phyloP scores from a whole-genome alignment of 257 asterid species.

The Cordia subcordata region DNA sequence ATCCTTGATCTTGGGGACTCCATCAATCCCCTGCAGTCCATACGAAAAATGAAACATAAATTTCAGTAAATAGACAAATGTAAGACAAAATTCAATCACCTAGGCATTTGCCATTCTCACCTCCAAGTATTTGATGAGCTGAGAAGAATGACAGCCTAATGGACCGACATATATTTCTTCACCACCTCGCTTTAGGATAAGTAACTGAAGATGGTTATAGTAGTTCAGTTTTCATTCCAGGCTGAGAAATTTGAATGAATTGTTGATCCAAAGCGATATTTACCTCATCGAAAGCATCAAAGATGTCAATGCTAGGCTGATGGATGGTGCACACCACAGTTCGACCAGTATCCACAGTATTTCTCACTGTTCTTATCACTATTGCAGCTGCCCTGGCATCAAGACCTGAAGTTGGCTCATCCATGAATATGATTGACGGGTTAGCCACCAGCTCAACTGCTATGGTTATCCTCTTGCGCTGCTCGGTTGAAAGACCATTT shows the following conservation, averaged over 20 bases:
- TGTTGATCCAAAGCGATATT: not conserved
- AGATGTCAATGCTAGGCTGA: conserved; percentile 86
- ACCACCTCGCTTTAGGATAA: conserved; percentile 85
- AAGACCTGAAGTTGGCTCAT: conserved; percentile 88
- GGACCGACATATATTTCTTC: conserved; percentile 90
- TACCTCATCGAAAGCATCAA: conserved; percentile 89
- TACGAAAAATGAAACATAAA: no score
- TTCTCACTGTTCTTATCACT: conserved; percentile 92
- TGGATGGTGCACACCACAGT: conserved; percentile 92
- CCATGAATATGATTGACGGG: conserved; percentile 91
- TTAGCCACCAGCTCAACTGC: conserved; percentile 87
- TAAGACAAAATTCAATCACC: no score
- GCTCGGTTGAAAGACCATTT: conserved; percentile 77
- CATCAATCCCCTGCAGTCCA: conserved; percentile 43
- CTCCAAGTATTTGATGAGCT: conserved; percentile 77
- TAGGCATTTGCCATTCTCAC: conserved; percentile 20
- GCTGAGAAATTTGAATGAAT: not conserved
- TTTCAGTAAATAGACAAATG: no score
- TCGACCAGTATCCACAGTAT: conserved; percentile 82
- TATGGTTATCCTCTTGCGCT: conserved; percentile 77
- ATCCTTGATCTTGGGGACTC: conserved; percentile 55
- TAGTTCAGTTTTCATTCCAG: not conserved
- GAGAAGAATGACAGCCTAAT: conserved; percentile 61
- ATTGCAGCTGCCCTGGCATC: conserved; percentile 94
- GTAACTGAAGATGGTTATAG: conserved; percentile 39